phyloP scores from a whole-genome alignment of 1,284 basidiomycete species.

The Pyrrhoderma lamaoense region DNA sequence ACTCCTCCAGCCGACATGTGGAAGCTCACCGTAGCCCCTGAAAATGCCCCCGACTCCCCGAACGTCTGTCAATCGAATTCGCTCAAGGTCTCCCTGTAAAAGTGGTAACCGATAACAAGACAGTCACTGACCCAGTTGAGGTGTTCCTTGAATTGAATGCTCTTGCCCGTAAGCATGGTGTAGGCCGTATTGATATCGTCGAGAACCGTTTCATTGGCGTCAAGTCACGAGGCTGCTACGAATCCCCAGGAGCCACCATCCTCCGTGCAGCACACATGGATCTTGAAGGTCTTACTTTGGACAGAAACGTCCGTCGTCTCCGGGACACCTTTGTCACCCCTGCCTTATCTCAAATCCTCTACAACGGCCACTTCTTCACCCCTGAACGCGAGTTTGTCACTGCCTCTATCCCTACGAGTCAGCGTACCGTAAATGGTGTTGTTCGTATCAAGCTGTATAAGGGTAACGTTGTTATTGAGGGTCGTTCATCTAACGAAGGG shows the following conservation, averaged over 20 bases:
- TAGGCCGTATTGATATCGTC: slow-evolving; percentile 97
- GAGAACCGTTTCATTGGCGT: slow-evolving; percentile 99
- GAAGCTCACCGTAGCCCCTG: slow-evolving; percentile 88
- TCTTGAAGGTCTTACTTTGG: slow-evolving; percentile 93
- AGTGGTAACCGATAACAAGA: slow-evolving; percentile 54
- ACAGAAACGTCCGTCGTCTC: slow-evolving; percentile 92
- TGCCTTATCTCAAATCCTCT: slow-evolving; percentile 86
- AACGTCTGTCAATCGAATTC: slow-evolving; percentile 83
- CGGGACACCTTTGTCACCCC: slow-evolving; percentile 94
- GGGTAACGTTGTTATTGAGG: slow-evolving; percentile 93
- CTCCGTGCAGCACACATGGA: slow-evolving; percentile 94
- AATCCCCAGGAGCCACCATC: slow-evolving; percentile 94
- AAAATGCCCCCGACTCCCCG: slow-evolving; percentile 79
- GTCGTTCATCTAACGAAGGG: slow-evolving; percentile 86
- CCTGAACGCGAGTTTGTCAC: slow-evolving; percentile 96
- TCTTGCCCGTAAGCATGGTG: slow-evolving; percentile 89
- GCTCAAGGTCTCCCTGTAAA: slow-evolving; percentile 80
- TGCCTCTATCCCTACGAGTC: slow-evolving; percentile 83
- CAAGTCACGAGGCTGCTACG: slow-evolving; percentile 98
- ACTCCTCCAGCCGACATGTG: slow-evolving; percentile 99
- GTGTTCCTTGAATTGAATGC: slow-evolving; percentile 92
- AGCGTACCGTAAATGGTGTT: slow-evolving; percentile 92
- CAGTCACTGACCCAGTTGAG: slow-evolving; percentile 87
- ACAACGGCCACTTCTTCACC: slow-evolving; percentile 97
- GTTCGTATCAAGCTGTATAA: slow-evolving; percentile 92